These are phyloP conservation scores for Lathyrus sativus DNA, from an alignment of 306 rosid genomes.

Conservation along the genomic window DNA sequence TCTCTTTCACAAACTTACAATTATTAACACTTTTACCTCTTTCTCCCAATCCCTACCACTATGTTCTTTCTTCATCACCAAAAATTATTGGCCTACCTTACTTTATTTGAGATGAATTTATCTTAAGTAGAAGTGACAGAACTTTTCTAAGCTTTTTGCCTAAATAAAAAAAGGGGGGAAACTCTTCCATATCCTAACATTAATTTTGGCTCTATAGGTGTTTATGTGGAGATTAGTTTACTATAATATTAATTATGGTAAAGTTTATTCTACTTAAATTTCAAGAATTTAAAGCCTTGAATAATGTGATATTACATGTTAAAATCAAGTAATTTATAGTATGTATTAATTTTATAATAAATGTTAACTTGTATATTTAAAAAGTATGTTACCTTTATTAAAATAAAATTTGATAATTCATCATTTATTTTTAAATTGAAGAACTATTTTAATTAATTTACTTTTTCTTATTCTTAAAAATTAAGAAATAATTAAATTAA, in stretches of 20 bases:
- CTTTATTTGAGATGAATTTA: neutral
- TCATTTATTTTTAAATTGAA: no score
- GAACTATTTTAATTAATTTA: no score
- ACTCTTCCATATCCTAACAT: neutral
- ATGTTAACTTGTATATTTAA: no score
- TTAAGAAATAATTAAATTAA: no score
- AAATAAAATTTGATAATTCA: neutral
- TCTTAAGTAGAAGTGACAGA: neutral
- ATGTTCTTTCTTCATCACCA: neutral
- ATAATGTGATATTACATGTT: no score
- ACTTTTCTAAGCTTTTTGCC: neutral
- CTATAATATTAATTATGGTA: neutral
- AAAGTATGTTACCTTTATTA: no score
- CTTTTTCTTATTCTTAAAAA: no score
- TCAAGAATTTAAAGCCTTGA: no score
- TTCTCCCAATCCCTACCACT: neutral
- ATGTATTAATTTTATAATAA: no score
- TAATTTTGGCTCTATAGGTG: neutral
- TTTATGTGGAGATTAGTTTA: neutral
- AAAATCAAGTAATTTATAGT: no score
- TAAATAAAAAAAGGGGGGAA: neutral
- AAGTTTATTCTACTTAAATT: no score
- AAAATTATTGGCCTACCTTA: constrained; percentile 2
- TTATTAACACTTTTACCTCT: neutral
- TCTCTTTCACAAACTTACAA: no score